phyloP scores from a whole-genome alignment of 179 eudicot species.

The Patellifolia procumbens region DNA sequence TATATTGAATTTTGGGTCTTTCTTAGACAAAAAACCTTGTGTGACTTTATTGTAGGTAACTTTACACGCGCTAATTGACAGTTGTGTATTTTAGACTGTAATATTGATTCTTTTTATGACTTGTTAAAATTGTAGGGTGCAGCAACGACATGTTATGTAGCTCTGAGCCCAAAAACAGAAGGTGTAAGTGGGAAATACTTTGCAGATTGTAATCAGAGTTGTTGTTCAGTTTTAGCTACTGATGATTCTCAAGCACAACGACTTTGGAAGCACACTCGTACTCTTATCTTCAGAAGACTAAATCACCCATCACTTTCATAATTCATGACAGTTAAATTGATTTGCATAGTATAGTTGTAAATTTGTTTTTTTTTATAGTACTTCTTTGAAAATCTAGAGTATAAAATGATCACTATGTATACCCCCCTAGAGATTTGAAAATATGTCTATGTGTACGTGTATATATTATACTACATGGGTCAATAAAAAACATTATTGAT shows the following conservation, averaged over 20 bases:
- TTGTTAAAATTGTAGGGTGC: constrained; percentile 31
- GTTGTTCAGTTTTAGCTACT: constrained; percentile 61
- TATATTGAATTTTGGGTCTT: too few relatives aligned
- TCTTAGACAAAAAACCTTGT: too few relatives aligned
- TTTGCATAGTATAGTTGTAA: background rate
- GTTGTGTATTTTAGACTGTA: too few relatives aligned
- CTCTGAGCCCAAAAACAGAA: constrained; percentile 49
- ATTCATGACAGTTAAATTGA: background rate
- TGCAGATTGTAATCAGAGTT: constrained; percentile 78
- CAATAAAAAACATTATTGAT: constrained; percentile 6
- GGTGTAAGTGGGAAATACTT: constrained; percentile 79
- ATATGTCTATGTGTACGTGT: background rate
- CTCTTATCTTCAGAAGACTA: constrained; percentile 51
- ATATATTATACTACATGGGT: constrained; percentile 11
- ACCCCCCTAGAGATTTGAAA: constrained; percentile 1
- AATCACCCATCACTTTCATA: constrained; percentile 20
- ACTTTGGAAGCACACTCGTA: constrained; percentile 62
- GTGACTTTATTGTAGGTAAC: too few relatives aligned
- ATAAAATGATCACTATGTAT: background rate
- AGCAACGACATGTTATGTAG: constrained; percentile 90
- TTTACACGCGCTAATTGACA: too few relatives aligned
- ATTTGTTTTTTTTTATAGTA: background rate
- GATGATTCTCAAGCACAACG: constrained; percentile 49
- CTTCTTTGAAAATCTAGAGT: background rate
- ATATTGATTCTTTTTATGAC: background rate